These are phyloP conservation scores for Backusella morwellensis DNA, from an alignment of 192 early-diverging fungal species.

Conservation along the genomic window DNA sequence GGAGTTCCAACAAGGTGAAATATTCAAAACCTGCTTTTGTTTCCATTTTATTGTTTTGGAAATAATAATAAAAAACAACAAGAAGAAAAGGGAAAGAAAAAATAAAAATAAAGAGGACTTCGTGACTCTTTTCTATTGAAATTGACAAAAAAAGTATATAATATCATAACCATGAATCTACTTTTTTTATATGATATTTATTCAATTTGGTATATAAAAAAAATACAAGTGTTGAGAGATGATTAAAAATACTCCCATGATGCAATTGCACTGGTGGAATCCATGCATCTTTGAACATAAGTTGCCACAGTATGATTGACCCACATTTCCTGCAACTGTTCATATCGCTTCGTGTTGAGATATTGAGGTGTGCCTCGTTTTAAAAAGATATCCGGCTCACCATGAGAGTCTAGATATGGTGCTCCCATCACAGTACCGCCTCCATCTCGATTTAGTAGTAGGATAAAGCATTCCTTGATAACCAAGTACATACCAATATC, in stretches of 20 bases:
- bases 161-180: too few relatives aligned
- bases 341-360: slow-evolving; percentile 80
- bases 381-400: slow-evolving; percentile 84
- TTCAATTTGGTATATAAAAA: neutral
- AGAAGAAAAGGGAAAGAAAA: neutral
- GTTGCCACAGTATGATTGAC: slow-evolving; percentile 74
- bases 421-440: slow-evolving; percentile 80
- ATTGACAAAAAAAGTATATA: neutral
- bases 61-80: neutral
- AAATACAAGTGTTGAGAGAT: neutral
- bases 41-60: neutral
- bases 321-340: slow-evolving; percentile 84
- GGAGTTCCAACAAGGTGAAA: neutral
- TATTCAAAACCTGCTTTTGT: neutral
- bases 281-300: slow-evolving; percentile 86
- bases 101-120: neutral
- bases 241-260: slow-evolving; percentile 82
- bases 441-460: slow-evolving; percentile 81
- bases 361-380: slow-evolving; percentile 89
- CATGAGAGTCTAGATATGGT: slow-evolving; percentile 94
- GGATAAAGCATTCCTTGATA: slow-evolving; percentile 72
- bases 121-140: neutral
- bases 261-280: slow-evolving; percentile 62
- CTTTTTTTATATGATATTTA: too few relatives aligned
- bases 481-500: slow-evolving; percentile 85